phyloP scores from a whole-genome alignment of 805 yeast genomes.

The Hanseniaspora hatyaiensis region DNA sequence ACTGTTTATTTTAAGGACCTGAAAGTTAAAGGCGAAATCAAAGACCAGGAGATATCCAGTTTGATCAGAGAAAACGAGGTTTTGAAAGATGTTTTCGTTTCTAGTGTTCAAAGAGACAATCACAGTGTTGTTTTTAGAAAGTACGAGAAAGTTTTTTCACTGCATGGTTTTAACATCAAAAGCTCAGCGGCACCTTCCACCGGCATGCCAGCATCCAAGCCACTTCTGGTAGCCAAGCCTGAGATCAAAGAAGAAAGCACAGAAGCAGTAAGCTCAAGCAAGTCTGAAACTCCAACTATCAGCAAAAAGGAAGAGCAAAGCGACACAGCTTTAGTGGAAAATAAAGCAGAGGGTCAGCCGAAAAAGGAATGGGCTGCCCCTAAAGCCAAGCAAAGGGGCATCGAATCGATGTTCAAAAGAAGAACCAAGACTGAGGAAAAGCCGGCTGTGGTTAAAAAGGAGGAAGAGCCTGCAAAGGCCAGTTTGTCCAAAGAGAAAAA shows the following conservation, averaged over 20 bases:
- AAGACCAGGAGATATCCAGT: not conserved
- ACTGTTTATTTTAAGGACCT: not conserved
- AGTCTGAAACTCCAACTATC: no score
- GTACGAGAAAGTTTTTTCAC: conserved; percentile 7
- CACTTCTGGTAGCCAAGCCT: no score
- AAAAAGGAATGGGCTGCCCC: conserved; percentile 14
- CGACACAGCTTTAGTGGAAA: not conserved
- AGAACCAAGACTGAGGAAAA: not conserved
- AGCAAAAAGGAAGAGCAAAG: no score
- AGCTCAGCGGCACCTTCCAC: no score
- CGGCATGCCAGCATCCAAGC: no score
- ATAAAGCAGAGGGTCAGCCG: not conserved
- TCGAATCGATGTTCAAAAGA: conserved; percentile 13
- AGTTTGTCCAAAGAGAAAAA: not conserved
- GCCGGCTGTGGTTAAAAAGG: not conserved
- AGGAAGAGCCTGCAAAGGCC: not conserved
- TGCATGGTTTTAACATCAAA: not conserved
- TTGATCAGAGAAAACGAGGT: not conserved
- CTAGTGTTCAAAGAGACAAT: not conserved
- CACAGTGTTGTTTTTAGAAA: not conserved
- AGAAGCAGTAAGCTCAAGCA: no score
- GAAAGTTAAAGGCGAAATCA: not conserved
- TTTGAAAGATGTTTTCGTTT: not conserved
- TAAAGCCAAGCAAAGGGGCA: conserved; percentile 10
- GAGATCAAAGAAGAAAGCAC: no score